Conservation (phyloP, 2,329 filamentous ascomycete genomes). For the Mycosphaerella sp. region DNA sequence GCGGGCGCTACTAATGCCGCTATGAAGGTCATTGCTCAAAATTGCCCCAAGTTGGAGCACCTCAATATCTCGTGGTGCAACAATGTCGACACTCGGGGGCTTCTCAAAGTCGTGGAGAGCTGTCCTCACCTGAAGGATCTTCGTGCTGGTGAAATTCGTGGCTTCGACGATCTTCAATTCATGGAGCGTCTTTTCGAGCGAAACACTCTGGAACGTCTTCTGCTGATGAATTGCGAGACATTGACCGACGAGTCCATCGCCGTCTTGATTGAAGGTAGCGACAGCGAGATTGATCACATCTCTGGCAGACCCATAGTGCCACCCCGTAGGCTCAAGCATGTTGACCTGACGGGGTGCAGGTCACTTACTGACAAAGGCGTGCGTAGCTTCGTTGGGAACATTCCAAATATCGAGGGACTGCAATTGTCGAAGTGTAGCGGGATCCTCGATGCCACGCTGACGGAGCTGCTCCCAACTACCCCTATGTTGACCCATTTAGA, state of each 20-base stretch:
- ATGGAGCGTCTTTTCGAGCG: slow-evolving; percentile 68
- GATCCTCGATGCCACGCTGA: slow-evolving; percentile 67
- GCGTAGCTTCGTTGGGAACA: slow-evolving; percentile 63
- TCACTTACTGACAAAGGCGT: slow-evolving; percentile 68
- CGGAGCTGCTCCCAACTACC: slow-evolving; percentile 65
- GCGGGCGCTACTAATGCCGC: slow-evolving; percentile 72
- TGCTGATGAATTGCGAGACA: slow-evolving; percentile 72
- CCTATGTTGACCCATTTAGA: slow-evolving; percentile 80
- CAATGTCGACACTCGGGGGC: slow-evolving; percentile 70
- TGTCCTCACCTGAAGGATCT: slow-evolving; percentile 73
- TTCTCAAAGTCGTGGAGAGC: slow-evolving; percentile 64
- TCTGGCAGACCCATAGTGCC: slow-evolving; percentile 71
- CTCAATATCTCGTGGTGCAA: slow-evolving; percentile 93
- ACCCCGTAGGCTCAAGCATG: slow-evolving; percentile 69
- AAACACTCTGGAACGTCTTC: slow-evolving; percentile 76
- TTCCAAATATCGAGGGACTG: slow-evolving; percentile 74
- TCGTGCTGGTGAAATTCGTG: slow-evolving; percentile 71
- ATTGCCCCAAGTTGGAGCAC: slow-evolving; percentile 73
- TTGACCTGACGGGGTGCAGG: slow-evolving; percentile 76
- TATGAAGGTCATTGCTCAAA: slow-evolving; percentile 76
- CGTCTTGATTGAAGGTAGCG: slow-evolving; percentile 66
- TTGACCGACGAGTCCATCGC: slow-evolving; percentile 68
- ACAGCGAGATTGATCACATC: slow-evolving; percentile 74
- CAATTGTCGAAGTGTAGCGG: slow-evolving; percentile 72
- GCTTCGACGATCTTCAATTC: slow-evolving; percentile 68